Evolutionary conservation across 176 grass and related monocot species (phyloP), one percentile per base, ranked within the genome.

Genomic region (Phyllostachys edulis): DNA sequence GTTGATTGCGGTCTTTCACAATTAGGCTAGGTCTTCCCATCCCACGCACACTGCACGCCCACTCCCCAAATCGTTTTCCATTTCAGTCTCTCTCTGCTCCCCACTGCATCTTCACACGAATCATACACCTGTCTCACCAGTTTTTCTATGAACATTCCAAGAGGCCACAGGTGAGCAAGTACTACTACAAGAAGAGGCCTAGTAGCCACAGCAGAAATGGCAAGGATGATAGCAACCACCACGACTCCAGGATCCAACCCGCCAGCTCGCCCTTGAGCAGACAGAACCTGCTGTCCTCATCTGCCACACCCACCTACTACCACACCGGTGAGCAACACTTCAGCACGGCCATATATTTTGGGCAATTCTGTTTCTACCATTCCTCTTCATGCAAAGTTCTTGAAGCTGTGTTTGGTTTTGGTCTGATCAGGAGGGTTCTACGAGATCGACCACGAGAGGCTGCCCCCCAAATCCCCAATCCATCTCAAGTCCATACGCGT

Each of bases 401-500:
- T 84, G 68, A 80, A 39, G 1, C 67, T 75, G 44, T 77, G 75
- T 52, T 78, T 79, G 24, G 20, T 75, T 66, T 80, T 80, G 75
- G 41, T 79, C 47, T 80, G 17, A 12, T 83, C 80, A 92, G 93
- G 90, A 80, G 79, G 80, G 21, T 95, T 92, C 85, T 92, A 92
- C 80, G 93, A 95, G 82, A 95, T 95, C 71, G 80, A 95, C 82
- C 93, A 95, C 76, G 85, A 82, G 66, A 92, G 59, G 86, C 81
- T 95, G 74, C 93, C 93, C 62, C 93, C 90, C 0, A 92, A 92
- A 77, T 92, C 90, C 32, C 93, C 93, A 62, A 95, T 87, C 60
- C 90, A 95, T 61, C 90, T 95, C 69, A 95, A 95, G 82, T 85
- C 88, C 51, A 76, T 95, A 50, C 86, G 90, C 5, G 82, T 95